These are phyloP conservation scores for Cymbidium sinense DNA, from an alignment of 106 monocot genomes.

Conservation along the genomic window DNA sequence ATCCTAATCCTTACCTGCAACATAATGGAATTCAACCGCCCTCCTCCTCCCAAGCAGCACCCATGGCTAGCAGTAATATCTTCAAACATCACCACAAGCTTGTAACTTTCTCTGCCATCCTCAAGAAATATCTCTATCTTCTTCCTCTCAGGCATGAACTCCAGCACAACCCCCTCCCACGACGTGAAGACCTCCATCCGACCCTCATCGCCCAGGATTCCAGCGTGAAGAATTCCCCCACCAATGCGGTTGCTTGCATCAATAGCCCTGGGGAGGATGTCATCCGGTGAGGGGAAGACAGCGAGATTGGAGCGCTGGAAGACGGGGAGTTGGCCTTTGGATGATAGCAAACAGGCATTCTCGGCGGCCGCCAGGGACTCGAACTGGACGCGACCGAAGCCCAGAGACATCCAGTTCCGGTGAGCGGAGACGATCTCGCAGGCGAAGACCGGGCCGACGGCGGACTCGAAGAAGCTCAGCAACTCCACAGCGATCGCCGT, in stretches of 20 bases:
- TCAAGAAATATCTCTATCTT: slow-evolving; percentile 47
- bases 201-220: slow-evolving; percentile 38
- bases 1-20: slow-evolving; percentile 19
- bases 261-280: slow-evolving; percentile 46
- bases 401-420: slow-evolving; percentile 54
- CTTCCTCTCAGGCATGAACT: slow-evolving; percentile 64
- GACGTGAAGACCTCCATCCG: slow-evolving; percentile 44
- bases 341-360: slow-evolving; percentile 23
- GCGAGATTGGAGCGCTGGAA: slow-evolving; percentile 45
- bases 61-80: slow-evolving; percentile 25
- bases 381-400: slow-evolving; percentile 77
- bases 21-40: slow-evolving; percentile 13
- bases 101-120: slow-evolving; percentile 33
- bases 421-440: slow-evolving; percentile 55
- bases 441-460: slow-evolving; percentile 62
- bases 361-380: slow-evolving; percentile 35
- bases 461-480: slow-evolving; percentile 47
- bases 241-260: slow-evolving; percentile 24
- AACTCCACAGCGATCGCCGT: slow-evolving; percentile 62
- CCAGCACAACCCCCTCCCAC: slow-evolving; percentile 52
- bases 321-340: slow-evolving; percentile 17
- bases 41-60: slow-evolving; percentile 16
- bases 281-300: slow-evolving; percentile 25
- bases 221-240: slow-evolving; percentile 30
- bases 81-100: slow-evolving; percentile 50